Evolutionary conservation across 2,329 filamentous ascomycete species (phyloP).

Genomic region (Thielaviopsis ethacetica): DNA sequence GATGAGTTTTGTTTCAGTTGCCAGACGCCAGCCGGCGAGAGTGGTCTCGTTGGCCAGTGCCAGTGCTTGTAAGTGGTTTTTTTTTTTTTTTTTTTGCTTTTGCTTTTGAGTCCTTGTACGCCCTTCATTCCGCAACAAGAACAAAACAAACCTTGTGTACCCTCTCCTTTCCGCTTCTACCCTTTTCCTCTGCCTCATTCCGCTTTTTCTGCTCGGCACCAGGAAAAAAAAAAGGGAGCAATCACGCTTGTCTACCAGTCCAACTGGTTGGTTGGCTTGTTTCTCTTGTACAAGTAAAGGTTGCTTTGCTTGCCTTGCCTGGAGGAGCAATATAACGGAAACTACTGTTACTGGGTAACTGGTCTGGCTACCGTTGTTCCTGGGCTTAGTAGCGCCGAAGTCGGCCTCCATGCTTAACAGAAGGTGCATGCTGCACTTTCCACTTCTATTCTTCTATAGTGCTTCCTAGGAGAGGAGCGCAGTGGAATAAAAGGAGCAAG

Average conservation of each 20-base stretch:
- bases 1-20: conserved; percentile 8
- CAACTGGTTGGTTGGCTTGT: too few relatives aligned
- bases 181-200: neutral
- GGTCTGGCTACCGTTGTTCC: too few relatives aligned
- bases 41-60: neutral
- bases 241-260: too few relatives aligned
- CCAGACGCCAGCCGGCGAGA: conserved; percentile 11
- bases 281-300: too few relatives aligned
- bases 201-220: neutral
- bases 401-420: neutral
- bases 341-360: too few relatives aligned
- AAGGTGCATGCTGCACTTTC: neutral
- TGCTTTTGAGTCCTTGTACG: neutral
- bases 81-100: neutral
- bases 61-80: neutral
- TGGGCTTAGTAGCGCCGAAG: neutral
- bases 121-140: neutral
- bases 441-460: neutral
- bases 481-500: neutral
- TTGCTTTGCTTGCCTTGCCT: too few relatives aligned
- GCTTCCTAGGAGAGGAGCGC: too few relatives aligned
- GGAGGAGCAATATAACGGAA: too few relatives aligned
- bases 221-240: too few relatives aligned
- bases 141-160: neutral
- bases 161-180: neutral